Evolutionary conservation across 306 rosid species (phyloP).

Genomic region (Heteromeles arbutifolia): DNA sequence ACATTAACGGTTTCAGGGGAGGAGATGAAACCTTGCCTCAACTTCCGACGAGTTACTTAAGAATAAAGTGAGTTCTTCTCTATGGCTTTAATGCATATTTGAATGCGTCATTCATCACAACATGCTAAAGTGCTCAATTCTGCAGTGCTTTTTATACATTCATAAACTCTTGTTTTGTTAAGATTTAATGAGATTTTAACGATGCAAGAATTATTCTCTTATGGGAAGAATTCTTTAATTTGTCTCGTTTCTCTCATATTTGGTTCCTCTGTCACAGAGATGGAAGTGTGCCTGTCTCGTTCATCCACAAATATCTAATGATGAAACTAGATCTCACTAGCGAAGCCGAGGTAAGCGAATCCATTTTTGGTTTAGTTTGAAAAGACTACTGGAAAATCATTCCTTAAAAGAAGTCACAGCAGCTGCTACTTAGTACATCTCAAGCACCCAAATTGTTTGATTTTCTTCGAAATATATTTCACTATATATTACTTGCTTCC

Average conservation of each 20-base stretch:
- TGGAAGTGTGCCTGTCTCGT: slow-evolving; percentile 53
- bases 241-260: slow-evolving; percentile 1
- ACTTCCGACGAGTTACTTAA: slow-evolving; percentile 45
- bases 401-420: not conserved
- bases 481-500: not conserved
- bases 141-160: not conserved
- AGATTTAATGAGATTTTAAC: not conserved
- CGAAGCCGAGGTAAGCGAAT: slow-evolving; percentile 58
- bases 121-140: not conserved
- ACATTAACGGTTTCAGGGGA: slow-evolving; percentile 49
- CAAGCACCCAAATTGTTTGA: not conserved
- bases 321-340: slow-evolving; percentile 55
- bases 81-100: not conserved
- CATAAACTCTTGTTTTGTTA: not conserved
- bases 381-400: not conserved
- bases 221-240: not conserved
- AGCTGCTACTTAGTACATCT: too few species aligned
- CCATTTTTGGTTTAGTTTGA: not conserved
- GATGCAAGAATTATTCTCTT: not conserved
- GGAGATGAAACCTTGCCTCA: slow-evolving; percentile 59
- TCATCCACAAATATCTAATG: slow-evolving; percentile 54
- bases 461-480: not conserved
- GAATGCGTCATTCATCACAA: not conserved
- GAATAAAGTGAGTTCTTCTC: slow-evolving; percentile 57
- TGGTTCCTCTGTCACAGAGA: slow-evolving; percentile 43